A percentile compares a stretch with the other conserved stretches of the same genome.
Evolutionary conservation across 495 filamentous ascomycete species (phyloP).

Genomic region (Cudoniella acicularis): DNA sequence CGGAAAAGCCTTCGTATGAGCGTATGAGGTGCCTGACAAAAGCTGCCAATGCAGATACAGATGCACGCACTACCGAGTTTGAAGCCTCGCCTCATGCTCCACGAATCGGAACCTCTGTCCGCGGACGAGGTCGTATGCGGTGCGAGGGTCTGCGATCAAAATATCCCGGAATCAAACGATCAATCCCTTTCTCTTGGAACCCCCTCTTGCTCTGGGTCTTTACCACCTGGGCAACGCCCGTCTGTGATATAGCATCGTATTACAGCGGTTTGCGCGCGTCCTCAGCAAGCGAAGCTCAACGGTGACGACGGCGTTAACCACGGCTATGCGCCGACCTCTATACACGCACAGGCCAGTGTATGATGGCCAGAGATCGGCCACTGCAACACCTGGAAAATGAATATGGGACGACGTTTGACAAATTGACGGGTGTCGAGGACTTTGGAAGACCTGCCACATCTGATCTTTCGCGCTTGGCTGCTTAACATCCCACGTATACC

Average conservation of each 20-base stretch:
- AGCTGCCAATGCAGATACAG: background rate
- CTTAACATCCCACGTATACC: conserved; percentile 13
- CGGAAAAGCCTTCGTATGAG: background rate
- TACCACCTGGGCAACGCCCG: background rate
- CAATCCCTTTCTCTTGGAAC: background rate
- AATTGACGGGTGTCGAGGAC: background rate
- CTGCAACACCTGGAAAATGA: background rate
- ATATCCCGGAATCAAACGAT: background rate
- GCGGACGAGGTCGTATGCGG: background rate
- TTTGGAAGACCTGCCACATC: conserved; percentile 8
- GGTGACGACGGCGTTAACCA: too few species aligned
- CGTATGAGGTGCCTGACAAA: background rate
- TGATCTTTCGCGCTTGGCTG: background rate
- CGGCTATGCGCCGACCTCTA: too few species aligned
- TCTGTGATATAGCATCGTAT: background rate
- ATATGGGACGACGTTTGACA: background rate
- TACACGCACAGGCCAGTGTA: background rate
- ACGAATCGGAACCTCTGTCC: background rate
- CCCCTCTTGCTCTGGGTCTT: background rate
- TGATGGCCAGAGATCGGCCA: background rate
- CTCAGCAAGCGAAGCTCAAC: too few species aligned
- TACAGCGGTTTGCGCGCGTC: background rate
- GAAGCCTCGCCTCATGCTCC: background rate
- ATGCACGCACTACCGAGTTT: conserved; percentile 1
- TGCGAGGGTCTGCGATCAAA: background rate